Evolutionary conservation across 345 rosid genomes (phyloP).

Genomic region (Aurinia saxatilis): DNA sequence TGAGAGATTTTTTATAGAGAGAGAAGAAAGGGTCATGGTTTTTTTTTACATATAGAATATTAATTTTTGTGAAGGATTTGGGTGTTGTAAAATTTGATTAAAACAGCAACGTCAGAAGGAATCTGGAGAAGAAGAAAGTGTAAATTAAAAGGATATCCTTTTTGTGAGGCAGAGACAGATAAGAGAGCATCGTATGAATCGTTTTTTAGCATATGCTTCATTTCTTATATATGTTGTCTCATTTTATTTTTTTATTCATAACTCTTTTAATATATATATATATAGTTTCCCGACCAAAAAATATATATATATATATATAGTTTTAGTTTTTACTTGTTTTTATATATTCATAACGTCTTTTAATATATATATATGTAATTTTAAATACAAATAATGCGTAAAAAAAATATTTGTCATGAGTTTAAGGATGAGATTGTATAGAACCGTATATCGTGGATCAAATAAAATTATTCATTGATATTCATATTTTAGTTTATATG

Average conservation of each 20-base stretch:
- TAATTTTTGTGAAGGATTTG: not conserved
- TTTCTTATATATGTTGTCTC: not conserved
- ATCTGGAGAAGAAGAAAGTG: conserved; percentile 9
- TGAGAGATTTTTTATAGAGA: conserved; percentile 49
- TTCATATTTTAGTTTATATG: too few relatives aligned
- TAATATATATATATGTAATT: too few relatives aligned
- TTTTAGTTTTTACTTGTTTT: too few relatives aligned
- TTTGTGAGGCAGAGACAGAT: conserved; percentile 14
- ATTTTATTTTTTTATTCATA: not conserved
- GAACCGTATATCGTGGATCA: too few relatives aligned
- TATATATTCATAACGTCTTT: too few relatives aligned
- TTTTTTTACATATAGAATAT: not conserved
- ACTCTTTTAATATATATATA: not conserved
- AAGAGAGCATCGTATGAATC: conserved; percentile 5
- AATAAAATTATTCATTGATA: too few relatives aligned
- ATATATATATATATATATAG: too few relatives aligned
- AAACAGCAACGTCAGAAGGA: conserved; percentile 18
- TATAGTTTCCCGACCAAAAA: too few relatives aligned
- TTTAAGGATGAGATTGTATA: too few relatives aligned
- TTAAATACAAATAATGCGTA: too few relatives aligned
- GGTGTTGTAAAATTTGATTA: conserved; percentile 7
- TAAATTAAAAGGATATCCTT: conserved; percentile 8
- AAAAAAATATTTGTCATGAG: too few relatives aligned
- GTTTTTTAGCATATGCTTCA: conserved; percentile 21
- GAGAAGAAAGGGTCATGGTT: conserved; percentile 36